phyloP scores from a whole-genome alignment of 805 yeast species.

The Wickerhamomyces sydowiorum region DNA sequence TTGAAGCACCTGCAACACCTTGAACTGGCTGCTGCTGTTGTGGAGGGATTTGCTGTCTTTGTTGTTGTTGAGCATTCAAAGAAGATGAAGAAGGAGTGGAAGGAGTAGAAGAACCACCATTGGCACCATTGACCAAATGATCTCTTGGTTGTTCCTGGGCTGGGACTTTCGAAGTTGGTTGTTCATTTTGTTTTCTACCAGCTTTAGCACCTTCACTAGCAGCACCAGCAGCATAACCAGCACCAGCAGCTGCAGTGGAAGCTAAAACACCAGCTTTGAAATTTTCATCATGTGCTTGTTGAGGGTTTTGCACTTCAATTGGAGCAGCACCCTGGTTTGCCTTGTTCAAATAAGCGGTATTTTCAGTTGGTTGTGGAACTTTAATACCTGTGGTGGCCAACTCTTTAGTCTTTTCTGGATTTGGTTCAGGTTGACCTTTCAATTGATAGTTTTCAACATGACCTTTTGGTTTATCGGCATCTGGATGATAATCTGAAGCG shows the following conservation, averaged over 20 bases:
- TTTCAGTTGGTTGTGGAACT: background rate
- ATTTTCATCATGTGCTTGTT: slow-evolving; percentile 4
- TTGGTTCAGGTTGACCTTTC: slow-evolving; percentile 1
- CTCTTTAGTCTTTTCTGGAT: background rate
- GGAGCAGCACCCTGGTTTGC: background rate
- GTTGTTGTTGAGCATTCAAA: background rate
- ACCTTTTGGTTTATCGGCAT: slow-evolving; percentile 2
- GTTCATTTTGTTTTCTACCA: slow-evolving; percentile 2
- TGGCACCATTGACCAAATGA: background rate
- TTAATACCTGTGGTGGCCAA: background rate
- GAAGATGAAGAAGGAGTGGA: background rate
- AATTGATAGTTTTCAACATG: slow-evolving; percentile 5
- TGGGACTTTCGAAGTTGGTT: background rate
- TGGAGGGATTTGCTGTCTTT: background rate
- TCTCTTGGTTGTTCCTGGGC: slow-evolving; percentile 1
- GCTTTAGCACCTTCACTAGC: slow-evolving; percentile 2
- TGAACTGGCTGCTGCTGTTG: background rate
- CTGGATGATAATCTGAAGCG: background rate
- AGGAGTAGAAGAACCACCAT: background rate
- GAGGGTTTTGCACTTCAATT: background rate
- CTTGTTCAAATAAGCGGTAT: background rate
- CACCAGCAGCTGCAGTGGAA: slow-evolving; percentile 5
- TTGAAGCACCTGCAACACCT: background rate
- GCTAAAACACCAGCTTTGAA: slow-evolving; percentile 4
- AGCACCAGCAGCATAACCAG: slow-evolving; percentile 3